These are phyloP conservation scores for Pestalotiopsis fici DNA, from an alignment of 2,329 filamentous ascomycete species.

Conservation along the genomic window DNA sequence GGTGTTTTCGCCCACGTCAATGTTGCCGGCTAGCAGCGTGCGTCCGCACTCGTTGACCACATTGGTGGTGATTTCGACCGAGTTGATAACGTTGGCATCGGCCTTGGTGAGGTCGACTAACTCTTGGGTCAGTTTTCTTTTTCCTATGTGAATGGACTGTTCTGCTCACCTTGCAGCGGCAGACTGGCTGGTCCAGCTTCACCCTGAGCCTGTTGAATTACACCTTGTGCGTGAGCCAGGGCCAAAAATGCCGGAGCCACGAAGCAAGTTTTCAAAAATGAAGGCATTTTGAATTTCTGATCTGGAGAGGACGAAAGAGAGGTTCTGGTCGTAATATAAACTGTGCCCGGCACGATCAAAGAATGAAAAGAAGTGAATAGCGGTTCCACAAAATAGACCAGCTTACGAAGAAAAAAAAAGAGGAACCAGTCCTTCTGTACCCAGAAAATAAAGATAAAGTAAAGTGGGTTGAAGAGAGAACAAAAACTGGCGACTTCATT, in stretches of 20 bases:
- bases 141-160: background rate
- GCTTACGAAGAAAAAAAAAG: background rate
- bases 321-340: background rate
- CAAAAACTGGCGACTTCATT: background rate
- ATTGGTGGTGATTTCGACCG: slow-evolving; percentile 53
- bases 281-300: slow-evolving; percentile 18
- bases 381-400: background rate
- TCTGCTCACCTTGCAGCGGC: slow-evolving; percentile 25
- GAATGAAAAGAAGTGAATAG: background rate
- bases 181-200: slow-evolving; percentile 23
- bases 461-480: slow-evolving; percentile 9
- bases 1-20: slow-evolving; percentile 59
- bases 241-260: slow-evolving; percentile 23
- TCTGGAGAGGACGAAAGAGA: background rate
- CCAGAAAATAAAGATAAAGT: slow-evolving; percentile 9
- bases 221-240: slow-evolving; percentile 31
- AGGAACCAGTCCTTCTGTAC: slow-evolving; percentile 11
- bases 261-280: slow-evolving; percentile 16
- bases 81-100: slow-evolving; percentile 64
- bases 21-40: slow-evolving; percentile 61
- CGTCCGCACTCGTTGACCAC: slow-evolving; percentile 63
- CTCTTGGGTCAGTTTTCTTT: background rate
- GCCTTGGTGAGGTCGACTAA: slow-evolving; percentile 8
- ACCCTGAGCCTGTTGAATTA: slow-evolving; percentile 30
- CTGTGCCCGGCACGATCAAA: slow-evolving; percentile 10